Evolutionary conservation across 2,329 filamentous ascomycete species (phyloP), one percentile per base, ranked within the genome.

Genomic region (Raffaelea deltoideospora): DNA sequence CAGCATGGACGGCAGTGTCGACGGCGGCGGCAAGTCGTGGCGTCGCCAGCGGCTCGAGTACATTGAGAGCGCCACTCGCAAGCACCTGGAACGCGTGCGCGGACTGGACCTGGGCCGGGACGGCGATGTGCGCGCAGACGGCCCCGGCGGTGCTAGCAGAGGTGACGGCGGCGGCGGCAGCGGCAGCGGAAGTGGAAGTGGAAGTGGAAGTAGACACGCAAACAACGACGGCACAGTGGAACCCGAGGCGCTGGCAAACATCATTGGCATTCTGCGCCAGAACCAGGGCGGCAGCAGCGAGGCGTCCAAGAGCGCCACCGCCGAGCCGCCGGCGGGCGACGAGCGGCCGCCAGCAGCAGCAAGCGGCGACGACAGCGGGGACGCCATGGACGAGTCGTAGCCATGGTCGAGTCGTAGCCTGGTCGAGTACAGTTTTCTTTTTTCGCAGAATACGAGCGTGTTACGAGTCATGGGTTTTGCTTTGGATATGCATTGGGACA

Each of bases 1-100:
- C 15, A 8, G 32, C 14, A n/a, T n/a, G n/a, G n/a, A n/a, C 13
- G 31, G 19, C 43, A 42, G 50, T 29, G n/a, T n/a, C n/a, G n/a
- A n/a, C 17, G 19, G 15, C 10, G 27, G 24, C 30, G 50, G 14
- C 50, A 64, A 67, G 50, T 68, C 67, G 32, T 82, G 75, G 61
- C 69, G 76, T 28, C 69, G 76, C 37, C 76, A 90, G 53, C 66
- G 88, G 41, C 67, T 79, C 39, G 71, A 80, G 45, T 96, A 96
- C 53, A 76, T 96, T 34, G 87, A 95, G 57, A 69, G 70, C 37
- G 77, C 86, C 49, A 82, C 83, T 35, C 65, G 74, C 46, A 68
- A 80, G 41, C 82, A 92, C 52, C 61, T 95, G 29, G 83, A 93
- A 59, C 67, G 60, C 21, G 63, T 73, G 31, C 63, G 75, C 32